A percentile compares a stretch with the other conserved stretches of the same genome.
These are phyloP conservation scores for Lipomyces japonicus DNA, from an alignment of 805 yeast species.

Conservation along the genomic window DNA sequence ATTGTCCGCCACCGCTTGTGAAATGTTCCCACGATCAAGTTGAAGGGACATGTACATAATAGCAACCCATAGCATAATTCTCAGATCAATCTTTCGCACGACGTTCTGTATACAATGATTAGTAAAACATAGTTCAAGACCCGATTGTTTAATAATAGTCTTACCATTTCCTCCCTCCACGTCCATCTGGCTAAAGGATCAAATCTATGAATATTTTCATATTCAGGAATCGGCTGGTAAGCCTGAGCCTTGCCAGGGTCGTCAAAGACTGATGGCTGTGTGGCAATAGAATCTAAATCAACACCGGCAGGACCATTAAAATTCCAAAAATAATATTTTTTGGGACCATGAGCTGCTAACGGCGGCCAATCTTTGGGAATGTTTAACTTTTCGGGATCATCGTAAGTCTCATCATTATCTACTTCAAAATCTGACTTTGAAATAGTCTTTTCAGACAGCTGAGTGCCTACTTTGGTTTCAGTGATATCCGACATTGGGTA, in stretches of 20 bases:
- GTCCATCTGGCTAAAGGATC: conserved; percentile 62
- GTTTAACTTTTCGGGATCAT: conserved; percentile 4
- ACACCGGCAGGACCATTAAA: conserved; percentile 5
- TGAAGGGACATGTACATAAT: conserved; percentile 55
- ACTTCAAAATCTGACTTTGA: too few species aligned
- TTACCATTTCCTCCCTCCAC: conserved; percentile 46
- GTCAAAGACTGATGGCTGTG: conserved; percentile 29
- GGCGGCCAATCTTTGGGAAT: conserved; percentile 8
- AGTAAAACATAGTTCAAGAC: not conserved
- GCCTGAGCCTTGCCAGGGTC: conserved; percentile 24
- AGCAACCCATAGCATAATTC: conserved; percentile 53
- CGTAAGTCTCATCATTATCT: not conserved
- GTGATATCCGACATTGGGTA: too few species aligned
- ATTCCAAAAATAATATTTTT: conserved; percentile 7
- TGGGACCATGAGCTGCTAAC: conserved; percentile 5
- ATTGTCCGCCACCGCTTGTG: conserved; percentile 54
- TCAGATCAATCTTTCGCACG: conserved; percentile 50
- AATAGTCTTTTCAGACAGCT: too few species aligned
- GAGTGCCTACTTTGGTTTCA: too few species aligned
- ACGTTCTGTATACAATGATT: too few species aligned
- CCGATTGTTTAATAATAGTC: too few species aligned
- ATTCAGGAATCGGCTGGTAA: conserved; percentile 15
- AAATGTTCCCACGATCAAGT: conserved; percentile 53
- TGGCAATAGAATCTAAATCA: conserved; percentile 21
- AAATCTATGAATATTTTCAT: conserved; percentile 40